These are phyloP conservation scores for Athelia psychrophila DNA, from an alignment of 1,284 basidiomycete species.

Conservation along the genomic window DNA sequence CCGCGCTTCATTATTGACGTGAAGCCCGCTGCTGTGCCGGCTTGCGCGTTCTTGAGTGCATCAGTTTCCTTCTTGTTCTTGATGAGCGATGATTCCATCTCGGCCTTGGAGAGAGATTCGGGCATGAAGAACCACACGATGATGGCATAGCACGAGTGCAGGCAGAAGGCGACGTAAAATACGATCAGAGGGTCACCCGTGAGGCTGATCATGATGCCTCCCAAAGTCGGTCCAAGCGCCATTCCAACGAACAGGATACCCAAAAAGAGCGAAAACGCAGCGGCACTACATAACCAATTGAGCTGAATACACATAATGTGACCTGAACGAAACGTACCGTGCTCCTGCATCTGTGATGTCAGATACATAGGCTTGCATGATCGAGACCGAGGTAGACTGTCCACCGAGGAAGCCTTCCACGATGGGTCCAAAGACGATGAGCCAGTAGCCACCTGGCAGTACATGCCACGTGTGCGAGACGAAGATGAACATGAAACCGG, in stretches of 20 bases:
- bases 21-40: slow-evolving; percentile 5
- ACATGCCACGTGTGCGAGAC: slow-evolving; percentile 57
- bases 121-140: slow-evolving; percentile 65
- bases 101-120: slow-evolving; percentile 61
- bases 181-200: slow-evolving; percentile 58
- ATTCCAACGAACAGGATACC: slow-evolving; percentile 69
- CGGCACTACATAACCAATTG: slow-evolving; percentile 38
- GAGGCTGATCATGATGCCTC: slow-evolving; percentile 58
- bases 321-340: slow-evolving; percentile 32
- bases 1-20: slow-evolving; percentile 28
- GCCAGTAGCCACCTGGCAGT: slow-evolving; percentile 81
- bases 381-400: slow-evolving; percentile 24
- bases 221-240: slow-evolving; percentile 72
- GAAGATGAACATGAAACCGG: slow-evolving; percentile 66
- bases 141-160: slow-evolving; percentile 49
- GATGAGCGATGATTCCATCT: slow-evolving; percentile 37
- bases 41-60: not conserved
- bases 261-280: slow-evolving; percentile 57
- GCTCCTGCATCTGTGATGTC: slow-evolving; percentile 50
- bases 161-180: slow-evolving; percentile 62
- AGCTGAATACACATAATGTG: not conserved
- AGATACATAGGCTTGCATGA: slow-evolving; percentile 58
- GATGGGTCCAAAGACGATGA: slow-evolving; percentile 70
- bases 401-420: slow-evolving; percentile 82
- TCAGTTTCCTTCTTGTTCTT: slow-evolving; percentile 12